Evolutionary conservation across 345 rosid species (phyloP), one percentile per base, ranked within the genome.

Genomic region (Gossypium raimondii): DNA sequence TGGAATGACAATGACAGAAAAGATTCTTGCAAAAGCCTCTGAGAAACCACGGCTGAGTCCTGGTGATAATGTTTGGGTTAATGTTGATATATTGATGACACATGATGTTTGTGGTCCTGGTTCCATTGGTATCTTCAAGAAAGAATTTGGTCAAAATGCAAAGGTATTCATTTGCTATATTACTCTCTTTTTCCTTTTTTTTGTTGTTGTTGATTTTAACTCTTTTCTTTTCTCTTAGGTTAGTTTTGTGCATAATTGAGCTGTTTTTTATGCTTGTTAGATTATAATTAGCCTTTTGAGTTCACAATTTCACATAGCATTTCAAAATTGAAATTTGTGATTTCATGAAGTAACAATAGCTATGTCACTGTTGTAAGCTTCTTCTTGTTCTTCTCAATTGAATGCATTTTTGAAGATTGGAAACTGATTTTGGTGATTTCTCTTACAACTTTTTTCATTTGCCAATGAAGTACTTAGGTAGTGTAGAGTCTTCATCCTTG

Each of bases 51-150:
- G 81, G 61, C 82, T 93, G 82, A 79, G 75, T 38, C 98, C 99
- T 16, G 99, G 99, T 55, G 99, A 95, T 74, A 95, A 95, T 77
- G 89, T 88, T 53, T 95, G 98, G 99, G 98, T 91, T 68, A 86
- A 91, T 48, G 90, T 95, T 73, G 97, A 95, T 86, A 75, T 88
- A 48, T 82, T 95, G 85, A 95, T 93, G 99, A 95, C 98, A 60
- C 98, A 95, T 77, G 99, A 95, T 85, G 96, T 94, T 51, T 92
- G 94, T 70, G 98, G 98, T 48, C 97, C 98, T 22, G 98, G 98
- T 81, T 89, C 98, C 66, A 77, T 94, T 60, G 98, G 91, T 56
- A 92, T 92, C 76, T 94, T 94, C 84, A 93, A 91, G 87, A 87
- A 79, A 76, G 98, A 94, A 82, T 94, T 94, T 74, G 98, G 98